phyloP scores from a whole-genome alignment of 495 filamentous ascomycete genomes.

The Tirmania nivea region DNA sequence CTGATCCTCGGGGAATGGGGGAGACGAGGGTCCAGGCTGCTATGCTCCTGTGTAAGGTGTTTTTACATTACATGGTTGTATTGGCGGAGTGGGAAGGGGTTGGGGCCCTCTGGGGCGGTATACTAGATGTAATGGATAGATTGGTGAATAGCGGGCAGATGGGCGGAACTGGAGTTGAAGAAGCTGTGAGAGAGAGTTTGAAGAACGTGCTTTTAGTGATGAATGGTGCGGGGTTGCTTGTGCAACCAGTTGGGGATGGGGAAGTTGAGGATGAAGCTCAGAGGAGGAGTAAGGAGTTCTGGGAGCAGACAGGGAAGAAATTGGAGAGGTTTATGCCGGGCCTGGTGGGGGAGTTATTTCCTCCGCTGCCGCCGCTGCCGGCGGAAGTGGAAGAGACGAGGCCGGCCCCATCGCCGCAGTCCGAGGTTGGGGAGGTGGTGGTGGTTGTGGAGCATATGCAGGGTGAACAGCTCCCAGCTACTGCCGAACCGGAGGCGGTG shows the following conservation, averaged over 20 bases:
- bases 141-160: constrained; percentile 93
- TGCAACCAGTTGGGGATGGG: constrained; percentile 31
- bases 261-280: no score
- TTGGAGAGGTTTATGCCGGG: constrained; percentile 78
- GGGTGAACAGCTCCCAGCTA: not conserved
- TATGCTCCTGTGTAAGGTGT: constrained; percentile 80
- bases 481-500: not conserved
- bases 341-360: constrained; percentile 22
- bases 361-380: not conserved
- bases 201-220: constrained; percentile 97
- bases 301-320: constrained; percentile 68
- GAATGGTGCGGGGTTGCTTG: constrained; percentile 69
- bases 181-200: constrained; percentile 83
- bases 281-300: constrained; percentile 32
- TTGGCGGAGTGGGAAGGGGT: constrained; percentile 74
- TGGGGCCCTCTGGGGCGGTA: constrained; percentile 78
- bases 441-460: not conserved
- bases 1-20: constrained; percentile 81
- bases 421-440: not conserved
- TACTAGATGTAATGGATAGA: constrained; percentile 84
- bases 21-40: constrained; percentile 86
- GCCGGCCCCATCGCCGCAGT: not conserved
- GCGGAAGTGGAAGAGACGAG: not conserved
- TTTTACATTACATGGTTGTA: constrained; percentile 75
- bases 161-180: constrained; percentile 41